Conservation (phyloP, 2,329 filamentous ascomycete genomes). For the Verticillium nonalfalfae region DNA sequence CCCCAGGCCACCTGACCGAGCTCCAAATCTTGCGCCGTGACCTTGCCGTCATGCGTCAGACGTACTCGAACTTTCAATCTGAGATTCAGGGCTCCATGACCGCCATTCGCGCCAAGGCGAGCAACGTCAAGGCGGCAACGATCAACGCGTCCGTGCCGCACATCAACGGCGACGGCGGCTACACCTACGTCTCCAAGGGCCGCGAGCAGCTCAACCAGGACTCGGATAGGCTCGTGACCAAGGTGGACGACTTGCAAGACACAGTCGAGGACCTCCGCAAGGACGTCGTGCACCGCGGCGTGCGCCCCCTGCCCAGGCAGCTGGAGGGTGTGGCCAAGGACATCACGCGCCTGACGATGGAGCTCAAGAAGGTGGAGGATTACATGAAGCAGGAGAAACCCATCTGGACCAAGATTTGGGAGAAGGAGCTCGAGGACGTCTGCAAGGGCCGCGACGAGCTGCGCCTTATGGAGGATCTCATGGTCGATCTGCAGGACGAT, state of each 20-base stretch:
- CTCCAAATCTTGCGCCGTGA: constrained; percentile 80
- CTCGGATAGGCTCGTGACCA: constrained; percentile 82
- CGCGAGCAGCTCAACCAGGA: constrained; percentile 84
- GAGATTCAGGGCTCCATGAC: constrained; percentile 87
- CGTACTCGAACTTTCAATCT: constrained; percentile 83
- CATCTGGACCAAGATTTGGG: constrained; percentile 98
- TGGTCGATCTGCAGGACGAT: constrained; percentile 88
- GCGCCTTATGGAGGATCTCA: constrained; percentile 92
- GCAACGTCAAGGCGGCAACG: constrained; percentile 70
- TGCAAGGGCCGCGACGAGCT: constrained; percentile 94
- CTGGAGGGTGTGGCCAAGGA: constrained; percentile 87
- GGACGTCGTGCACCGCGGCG: constrained; percentile 88
- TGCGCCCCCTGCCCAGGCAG: constrained; percentile 83
- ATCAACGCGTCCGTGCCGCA: constrained; percentile 64
- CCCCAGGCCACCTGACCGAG: constrained; percentile 63
- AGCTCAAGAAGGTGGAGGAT: constrained; percentile 91
- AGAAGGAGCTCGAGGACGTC: constrained; percentile 91
- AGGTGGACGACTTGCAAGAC: constrained; percentile 96
- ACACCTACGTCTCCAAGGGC: constrained; percentile 76
- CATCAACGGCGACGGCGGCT: constrained; percentile 71
- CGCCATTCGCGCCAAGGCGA: constrained; percentile 73
- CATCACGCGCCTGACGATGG: constrained; percentile 71
- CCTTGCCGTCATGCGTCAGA: constrained; percentile 85
- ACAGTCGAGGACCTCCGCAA: constrained; percentile 94
- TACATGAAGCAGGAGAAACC: constrained; percentile 90